These are phyloP conservation scores for Parietichytrium sp. DNA, from an alignment of 108 stramenopile genomes.

Conservation along the genomic window DNA sequence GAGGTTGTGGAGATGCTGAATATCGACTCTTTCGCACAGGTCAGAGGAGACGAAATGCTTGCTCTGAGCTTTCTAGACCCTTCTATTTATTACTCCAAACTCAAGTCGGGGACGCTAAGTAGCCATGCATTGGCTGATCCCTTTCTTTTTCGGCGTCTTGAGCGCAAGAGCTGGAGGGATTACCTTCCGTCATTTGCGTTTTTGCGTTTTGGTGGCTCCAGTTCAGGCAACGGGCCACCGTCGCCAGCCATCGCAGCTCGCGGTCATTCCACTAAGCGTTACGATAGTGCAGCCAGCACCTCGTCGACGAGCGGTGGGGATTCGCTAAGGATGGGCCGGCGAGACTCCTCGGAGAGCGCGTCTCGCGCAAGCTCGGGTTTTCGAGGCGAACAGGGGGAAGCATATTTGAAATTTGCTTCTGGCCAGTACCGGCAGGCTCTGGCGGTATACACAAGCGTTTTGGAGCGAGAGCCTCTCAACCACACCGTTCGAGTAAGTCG, in stretches of 20 bases:
- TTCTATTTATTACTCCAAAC: background rate
- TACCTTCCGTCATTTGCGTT: slow-evolving; percentile 31
- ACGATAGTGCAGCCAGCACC: too few species aligned
- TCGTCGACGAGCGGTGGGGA: too few species aligned
- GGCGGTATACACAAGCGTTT: background rate
- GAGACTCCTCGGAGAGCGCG: too few species aligned
- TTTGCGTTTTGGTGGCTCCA: too few species aligned
- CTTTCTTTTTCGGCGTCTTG: background rate
- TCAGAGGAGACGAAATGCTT: too few species aligned
- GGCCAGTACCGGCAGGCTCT: slow-evolving; percentile 20
- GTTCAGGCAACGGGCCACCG: too few species aligned
- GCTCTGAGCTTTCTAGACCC: slow-evolving; percentile 24
- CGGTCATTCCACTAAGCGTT: too few species aligned
- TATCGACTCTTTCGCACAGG: background rate
- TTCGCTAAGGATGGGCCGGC: too few species aligned
- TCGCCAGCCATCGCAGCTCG: too few species aligned
- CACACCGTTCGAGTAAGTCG: slow-evolving; percentile 23
- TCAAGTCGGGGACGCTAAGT: background rate
- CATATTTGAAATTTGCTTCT: slow-evolving; percentile 21
- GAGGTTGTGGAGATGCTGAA: background rate
- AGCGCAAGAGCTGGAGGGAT: background rate
- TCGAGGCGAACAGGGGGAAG: too few species aligned
- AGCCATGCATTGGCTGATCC: slow-evolving; percentile 6
- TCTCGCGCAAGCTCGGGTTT: too few species aligned
- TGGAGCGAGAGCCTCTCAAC: background rate